Evolutionary conservation across 164 flowering plant species (phyloP), one percentile per base, ranked within the genome.

Genomic region (Sextonia rubra): DNA sequence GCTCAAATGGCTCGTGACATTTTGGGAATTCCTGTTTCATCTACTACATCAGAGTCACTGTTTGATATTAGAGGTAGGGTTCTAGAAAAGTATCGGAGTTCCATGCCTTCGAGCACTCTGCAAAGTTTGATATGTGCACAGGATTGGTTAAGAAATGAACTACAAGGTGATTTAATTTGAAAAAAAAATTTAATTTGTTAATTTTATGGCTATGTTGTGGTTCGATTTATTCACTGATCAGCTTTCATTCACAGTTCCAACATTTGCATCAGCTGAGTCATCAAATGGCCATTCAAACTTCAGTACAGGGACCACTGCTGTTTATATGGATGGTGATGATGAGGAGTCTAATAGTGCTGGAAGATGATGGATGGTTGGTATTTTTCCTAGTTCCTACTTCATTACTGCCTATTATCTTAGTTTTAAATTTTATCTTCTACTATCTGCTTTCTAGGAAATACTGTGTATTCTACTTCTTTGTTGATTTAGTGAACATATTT

Each of bases 1-100:
- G 62, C 71, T 15, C 71, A 27, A 52, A 73, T 73, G 64, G 58
- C 76, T 4, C 56, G 66, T 25, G 73, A 74, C 60, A 69, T 74
- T 44, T 69, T 69, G 18, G 73, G 29, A 12, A 74, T 69, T 69
- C 63, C 77, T n/a, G 56, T 74, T 24, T 74, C 68, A 1, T 62
- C 70, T 32, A 37, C 69, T 27, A 12, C 61, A 4, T 62, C 72
- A 15, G 68, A 74, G 60, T 12, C 25, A 12, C 47, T 66, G 12
- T 69, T 61, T 61, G 63, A 26, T 14, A 24, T 63, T n/a, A 63
- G 68, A 37, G 68, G 68, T 27, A 24, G 67, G 22, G 67, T 74
- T 3, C 69, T 68, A 1, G 73, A 74, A 48, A 61, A 48, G n/a
- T 74, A 44, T 63, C 20, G 68, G 9, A 74, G 47, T 69, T 74